Evolutionary conservation across 2,329 filamentous ascomycete genomes (phyloP).

Genomic region (Coleophoma eucalyptorum): DNA sequence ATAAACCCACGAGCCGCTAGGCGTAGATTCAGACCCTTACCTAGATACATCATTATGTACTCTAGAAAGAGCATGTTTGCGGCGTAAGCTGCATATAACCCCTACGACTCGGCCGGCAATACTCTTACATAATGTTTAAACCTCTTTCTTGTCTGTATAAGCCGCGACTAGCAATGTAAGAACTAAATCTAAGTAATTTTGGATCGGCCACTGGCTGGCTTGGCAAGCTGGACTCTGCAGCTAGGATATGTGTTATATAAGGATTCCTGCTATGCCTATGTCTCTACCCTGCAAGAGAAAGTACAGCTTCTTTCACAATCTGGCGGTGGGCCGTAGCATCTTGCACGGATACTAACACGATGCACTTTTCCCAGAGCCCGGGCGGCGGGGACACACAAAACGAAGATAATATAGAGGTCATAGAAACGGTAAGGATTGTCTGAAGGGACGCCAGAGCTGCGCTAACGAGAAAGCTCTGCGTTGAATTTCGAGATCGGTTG

Average conservation of each 20-base stretch:
- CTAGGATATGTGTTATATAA: not conserved
- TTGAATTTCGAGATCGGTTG: constrained; percentile 1
- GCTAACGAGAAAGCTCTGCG: not conserved
- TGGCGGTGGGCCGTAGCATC: not conserved
- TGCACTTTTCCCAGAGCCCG: not conserved
- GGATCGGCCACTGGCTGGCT: too few species aligned
- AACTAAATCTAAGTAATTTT: too few species aligned
- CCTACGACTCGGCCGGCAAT: too few species aligned
- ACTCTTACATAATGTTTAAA: too few species aligned
- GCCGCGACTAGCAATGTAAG: too few species aligned
- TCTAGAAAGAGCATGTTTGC: too few species aligned
- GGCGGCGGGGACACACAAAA: not conserved
- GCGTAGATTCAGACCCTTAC: too few species aligned
- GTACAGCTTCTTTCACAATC: not conserved
- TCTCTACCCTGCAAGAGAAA: not conserved
- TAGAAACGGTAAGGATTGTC: not conserved
- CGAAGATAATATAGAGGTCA: not conserved
- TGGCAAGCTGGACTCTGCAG: too few species aligned
- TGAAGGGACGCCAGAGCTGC: not conserved
- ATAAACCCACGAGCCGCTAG: too few species aligned
- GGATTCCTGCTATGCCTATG: not conserved
- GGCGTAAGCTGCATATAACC: too few species aligned
- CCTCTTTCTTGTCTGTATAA: too few species aligned
- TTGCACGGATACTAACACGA: not conserved
- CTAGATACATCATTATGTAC: too few species aligned